Evolutionary conservation across 2,329 filamentous ascomycete species (phyloP).

Genomic region (Alternaria angustiovoidea): DNA sequence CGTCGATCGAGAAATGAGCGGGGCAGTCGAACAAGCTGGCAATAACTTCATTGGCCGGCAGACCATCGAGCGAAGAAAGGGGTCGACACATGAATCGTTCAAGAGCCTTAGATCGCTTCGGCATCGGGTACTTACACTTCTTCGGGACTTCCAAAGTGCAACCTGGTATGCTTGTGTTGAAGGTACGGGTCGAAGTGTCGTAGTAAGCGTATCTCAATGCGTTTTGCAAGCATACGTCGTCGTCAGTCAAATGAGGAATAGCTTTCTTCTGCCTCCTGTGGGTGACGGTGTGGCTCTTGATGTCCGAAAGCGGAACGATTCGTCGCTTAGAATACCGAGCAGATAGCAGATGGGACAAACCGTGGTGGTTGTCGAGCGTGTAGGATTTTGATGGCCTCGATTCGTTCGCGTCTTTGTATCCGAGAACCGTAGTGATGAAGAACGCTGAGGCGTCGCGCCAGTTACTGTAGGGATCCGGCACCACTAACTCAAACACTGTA

Average conservation of each 20-base stretch:
- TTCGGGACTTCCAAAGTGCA: conserved; percentile 25
- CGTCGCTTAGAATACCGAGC: conserved; percentile 16
- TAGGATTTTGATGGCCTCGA: conserved; percentile 3
- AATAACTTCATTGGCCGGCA: conserved; percentile 61
- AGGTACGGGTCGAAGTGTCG: conserved; percentile 28
- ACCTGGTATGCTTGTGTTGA: conserved; percentile 17
- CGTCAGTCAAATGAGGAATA: conserved; percentile 37
- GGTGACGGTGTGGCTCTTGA: conserved; percentile 49
- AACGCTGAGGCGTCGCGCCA: conserved; percentile 62
- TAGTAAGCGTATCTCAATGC: conserved; percentile 52
- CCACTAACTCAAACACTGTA: conserved; percentile 62
- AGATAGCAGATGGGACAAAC: conserved; percentile 11
- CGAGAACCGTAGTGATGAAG: conserved; percentile 54
- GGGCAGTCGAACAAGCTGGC: conserved; percentile 55
- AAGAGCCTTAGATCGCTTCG: conserved; percentile 41
- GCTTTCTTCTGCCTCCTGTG: conserved; percentile 42
- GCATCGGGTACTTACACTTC: conserved; percentile 55
- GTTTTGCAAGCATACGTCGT: conserved; percentile 57
- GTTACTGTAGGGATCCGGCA: conserved; percentile 51
- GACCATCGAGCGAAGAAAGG: conserved; percentile 31
- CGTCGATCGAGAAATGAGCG: conserved; percentile 57
- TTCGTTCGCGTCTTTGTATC: background rate
- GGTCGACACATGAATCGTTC: conserved; percentile 55
- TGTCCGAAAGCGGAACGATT: conserved; percentile 48
- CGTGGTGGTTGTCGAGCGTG: conserved; percentile 24